A percentile compares a stretch with the other conserved stretches of the same genome.
Conservation (phyloP, 768 basidiomycete species). For the Sistotremastrum suecicum region DNA sequence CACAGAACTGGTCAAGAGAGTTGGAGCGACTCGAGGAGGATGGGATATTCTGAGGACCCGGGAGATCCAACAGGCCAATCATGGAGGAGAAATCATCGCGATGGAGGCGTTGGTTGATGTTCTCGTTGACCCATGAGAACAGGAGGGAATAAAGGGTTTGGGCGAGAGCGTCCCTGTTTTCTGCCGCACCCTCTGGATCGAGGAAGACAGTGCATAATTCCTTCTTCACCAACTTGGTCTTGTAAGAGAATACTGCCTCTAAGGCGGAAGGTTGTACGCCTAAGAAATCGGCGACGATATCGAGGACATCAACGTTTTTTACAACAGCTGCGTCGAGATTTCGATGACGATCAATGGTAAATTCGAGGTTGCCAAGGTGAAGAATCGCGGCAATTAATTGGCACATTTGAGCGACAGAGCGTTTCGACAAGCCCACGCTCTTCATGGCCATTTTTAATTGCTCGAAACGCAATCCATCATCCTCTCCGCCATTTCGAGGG, state of each 20-base stretch:
- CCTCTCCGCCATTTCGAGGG: conserved; percentile 38
- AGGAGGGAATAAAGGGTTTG: conserved; percentile 87
- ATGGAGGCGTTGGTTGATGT: conserved; percentile 91
- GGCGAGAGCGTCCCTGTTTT: conserved; percentile 89
- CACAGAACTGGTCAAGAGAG: conserved; percentile 89
- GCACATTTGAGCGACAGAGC: conserved; percentile 89
- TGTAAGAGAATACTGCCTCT: conserved; percentile 76
- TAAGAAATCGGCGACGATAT: conserved; percentile 80
- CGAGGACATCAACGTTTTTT: conserved; percentile 69
- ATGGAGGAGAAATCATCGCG: conserved; percentile 86
- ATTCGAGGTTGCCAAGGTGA: conserved; percentile 92
- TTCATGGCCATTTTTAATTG: conserved; percentile 93
- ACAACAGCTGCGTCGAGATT: conserved; percentile 93
- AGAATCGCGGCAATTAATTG: conserved; percentile 92
- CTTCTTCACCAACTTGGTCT: conserved; percentile 85
- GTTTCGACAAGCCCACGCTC: conserved; percentile 83
- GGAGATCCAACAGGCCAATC: conserved; percentile 88
- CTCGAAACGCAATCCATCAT: conserved; percentile 81
- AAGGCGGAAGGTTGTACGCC: conserved; percentile 63
- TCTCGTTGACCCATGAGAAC: conserved; percentile 93
- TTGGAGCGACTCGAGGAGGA: conserved; percentile 58
- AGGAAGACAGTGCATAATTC: conserved; percentile 96
- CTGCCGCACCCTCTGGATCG: conserved; percentile 84
- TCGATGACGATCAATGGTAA: conserved; percentile 63
- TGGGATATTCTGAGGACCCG: conserved; percentile 77